Evolutionary conservation across 441 rosid species (phyloP).

Genomic region (Pelargonium fulgidum): DNA sequence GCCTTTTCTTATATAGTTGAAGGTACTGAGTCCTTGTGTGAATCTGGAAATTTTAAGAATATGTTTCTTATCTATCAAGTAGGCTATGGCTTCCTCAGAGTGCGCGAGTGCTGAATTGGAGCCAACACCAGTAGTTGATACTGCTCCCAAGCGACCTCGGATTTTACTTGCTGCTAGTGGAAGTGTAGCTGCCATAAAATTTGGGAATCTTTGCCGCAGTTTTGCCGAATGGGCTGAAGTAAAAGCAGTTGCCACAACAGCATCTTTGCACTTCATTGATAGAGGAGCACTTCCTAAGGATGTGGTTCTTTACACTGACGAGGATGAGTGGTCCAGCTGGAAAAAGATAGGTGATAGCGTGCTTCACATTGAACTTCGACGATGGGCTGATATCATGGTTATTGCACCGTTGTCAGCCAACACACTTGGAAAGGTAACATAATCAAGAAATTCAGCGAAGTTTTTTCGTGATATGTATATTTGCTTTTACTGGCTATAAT

Average conservation of each 20-base stretch:
- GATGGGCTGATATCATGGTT: conserved; percentile 87
- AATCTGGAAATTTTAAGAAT: not conserved
- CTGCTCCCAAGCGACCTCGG: conserved; percentile 42
- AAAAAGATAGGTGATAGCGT: conserved; percentile 63
- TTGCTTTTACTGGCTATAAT: too few relatives aligned
- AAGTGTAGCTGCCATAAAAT: conserved; percentile 85
- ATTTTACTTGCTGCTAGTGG: conserved; percentile 79
- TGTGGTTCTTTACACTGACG: conserved; percentile 56
- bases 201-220: conserved; percentile 68
- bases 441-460: not conserved
- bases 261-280: conserved; percentile 68
- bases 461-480: not conserved
- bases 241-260: conserved; percentile 62
- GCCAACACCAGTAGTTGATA: conserved; percentile 24
- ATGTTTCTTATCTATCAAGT: not conserved
- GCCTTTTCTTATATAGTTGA: too few relatives aligned
- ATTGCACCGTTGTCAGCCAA: conserved; percentile 79
- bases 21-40: not conserved
- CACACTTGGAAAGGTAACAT: conserved; percentile 72
- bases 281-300: conserved; percentile 57
- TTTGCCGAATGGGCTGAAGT: conserved; percentile 83
- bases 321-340: conserved; percentile 80
- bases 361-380: conserved; percentile 71
- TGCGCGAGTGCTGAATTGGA: conserved; percentile 28
- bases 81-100: conserved; percentile 36